These are phyloP conservation scores for Echeveria elegans DNA, from an alignment of 164 flowering plant genomes.

Conservation along the genomic window DNA sequence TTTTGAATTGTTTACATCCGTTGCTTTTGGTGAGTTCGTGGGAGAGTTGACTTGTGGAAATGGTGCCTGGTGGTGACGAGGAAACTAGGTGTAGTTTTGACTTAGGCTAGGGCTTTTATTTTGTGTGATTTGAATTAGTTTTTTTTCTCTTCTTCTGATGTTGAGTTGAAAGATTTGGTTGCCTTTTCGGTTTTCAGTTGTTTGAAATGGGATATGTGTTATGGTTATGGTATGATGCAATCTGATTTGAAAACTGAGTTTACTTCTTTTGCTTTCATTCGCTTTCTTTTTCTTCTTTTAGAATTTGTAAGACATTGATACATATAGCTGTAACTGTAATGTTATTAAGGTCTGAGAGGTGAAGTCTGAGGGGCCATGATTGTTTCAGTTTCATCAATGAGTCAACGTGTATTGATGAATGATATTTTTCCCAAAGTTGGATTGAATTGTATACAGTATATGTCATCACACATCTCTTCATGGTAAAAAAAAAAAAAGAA, in stretches of 20 bases:
- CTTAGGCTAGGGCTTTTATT: not conserved
- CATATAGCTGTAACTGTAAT: too few species aligned
- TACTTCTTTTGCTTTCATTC: too few species aligned
- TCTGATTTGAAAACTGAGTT: not conserved
- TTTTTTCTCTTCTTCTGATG: too few species aligned
- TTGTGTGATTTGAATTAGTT: not conserved
- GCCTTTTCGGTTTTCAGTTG: not conserved
- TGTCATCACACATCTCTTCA: too few species aligned
- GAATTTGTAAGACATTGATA: too few species aligned
- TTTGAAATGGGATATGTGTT: not conserved
- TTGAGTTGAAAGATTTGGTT: not conserved
- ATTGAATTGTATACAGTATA: not conserved
- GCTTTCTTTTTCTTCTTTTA: too few species aligned
- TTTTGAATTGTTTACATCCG: not conserved
- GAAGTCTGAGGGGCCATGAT: not conserved
- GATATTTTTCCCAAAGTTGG: too few species aligned
- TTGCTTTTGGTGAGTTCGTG: not conserved
- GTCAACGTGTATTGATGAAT: not conserved
- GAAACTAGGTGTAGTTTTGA: not conserved
- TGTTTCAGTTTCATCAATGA: not conserved
- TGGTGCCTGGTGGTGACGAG: not conserved
- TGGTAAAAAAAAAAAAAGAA: too few species aligned
- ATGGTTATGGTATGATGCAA: not conserved
- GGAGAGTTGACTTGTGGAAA: constrained; percentile 2
- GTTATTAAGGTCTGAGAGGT: not conserved